Evolutionary conservation across 768 basidiomycete genomes (phyloP).

Genomic region (Rhizopogon vinicolor): DNA sequence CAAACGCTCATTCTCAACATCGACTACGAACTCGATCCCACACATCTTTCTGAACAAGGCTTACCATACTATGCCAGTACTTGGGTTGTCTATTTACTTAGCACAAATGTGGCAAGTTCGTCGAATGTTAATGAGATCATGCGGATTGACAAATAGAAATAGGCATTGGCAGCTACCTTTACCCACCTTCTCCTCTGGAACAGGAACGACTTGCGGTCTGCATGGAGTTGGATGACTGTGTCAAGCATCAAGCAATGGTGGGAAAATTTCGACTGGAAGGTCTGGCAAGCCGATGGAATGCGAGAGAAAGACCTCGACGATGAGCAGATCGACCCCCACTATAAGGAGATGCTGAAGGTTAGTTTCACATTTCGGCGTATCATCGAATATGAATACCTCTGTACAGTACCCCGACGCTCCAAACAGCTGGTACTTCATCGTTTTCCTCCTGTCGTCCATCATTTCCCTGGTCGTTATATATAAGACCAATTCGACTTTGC

Average conservation of each 20-base stretch:
- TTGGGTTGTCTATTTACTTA: slow-evolving; percentile 21
- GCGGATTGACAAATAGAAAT: slow-evolving; percentile 14
- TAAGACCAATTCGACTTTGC: slow-evolving; percentile 46
- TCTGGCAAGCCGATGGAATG: slow-evolving; percentile 24
- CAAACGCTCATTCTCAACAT: slow-evolving; percentile 49
- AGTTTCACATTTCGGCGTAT: slow-evolving; percentile 1
- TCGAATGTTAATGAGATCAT: slow-evolving; percentile 34
- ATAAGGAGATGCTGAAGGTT: slow-evolving; percentile 43
- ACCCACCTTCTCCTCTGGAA: slow-evolving; percentile 53
- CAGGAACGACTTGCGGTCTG: slow-evolving; percentile 39
- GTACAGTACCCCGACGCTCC: slow-evolving; percentile 29
- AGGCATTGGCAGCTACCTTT: slow-evolving; percentile 40
- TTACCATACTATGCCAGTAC: slow-evolving; percentile 25
- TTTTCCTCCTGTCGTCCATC: slow-evolving; percentile 29
- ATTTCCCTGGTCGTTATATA: slow-evolving; percentile 55
- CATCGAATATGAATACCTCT: no score
- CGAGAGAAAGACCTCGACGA: slow-evolving; percentile 26
- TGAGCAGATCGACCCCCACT: slow-evolving; percentile 48
- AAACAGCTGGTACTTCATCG: slow-evolving; percentile 27
- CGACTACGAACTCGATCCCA: slow-evolving; percentile 45
- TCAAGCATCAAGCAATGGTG: slow-evolving; percentile 26
- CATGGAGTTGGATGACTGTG: slow-evolving; percentile 44
- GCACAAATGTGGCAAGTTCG: slow-evolving; percentile 41
- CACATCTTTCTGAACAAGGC: slow-evolving; percentile 40
- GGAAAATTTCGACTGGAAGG: slow-evolving; percentile 33